Percentiles rank a stretch among this genome's conserved stretches.
Evolutionary conservation across 2,329 filamentous ascomycete genomes (phyloP).

Genomic region (Hortaea werneckii): DNA sequence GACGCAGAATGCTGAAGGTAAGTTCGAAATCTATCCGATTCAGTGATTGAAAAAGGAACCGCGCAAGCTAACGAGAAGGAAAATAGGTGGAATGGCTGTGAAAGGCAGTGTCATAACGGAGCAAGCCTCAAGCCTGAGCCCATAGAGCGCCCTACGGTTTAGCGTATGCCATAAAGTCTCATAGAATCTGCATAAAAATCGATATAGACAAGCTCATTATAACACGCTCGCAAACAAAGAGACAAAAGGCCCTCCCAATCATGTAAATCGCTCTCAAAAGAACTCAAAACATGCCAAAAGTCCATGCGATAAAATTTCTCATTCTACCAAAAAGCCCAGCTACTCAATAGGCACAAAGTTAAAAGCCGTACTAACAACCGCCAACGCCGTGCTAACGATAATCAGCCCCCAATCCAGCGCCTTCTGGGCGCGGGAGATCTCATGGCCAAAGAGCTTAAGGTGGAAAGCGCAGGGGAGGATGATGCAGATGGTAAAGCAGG

Average conservation of each 20-base stretch:
- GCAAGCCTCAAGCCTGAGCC: background rate
- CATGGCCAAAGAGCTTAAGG: conserved; percentile 72
- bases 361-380: conserved; percentile 70
- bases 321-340: background rate
- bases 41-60: no score
- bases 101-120: conserved; percentile 31
- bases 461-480: conserved; percentile 85
- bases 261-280: no score
- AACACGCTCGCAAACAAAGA: no score
- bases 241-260: no score
- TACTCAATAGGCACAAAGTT: conserved; percentile 58
- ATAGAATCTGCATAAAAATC: background rate
- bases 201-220: no score
- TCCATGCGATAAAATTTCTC: no score
- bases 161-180: no score
- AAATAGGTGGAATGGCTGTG: conserved; percentile 30
- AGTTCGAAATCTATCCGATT: background rate
- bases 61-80: background rate
- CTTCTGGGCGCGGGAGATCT: conserved; percentile 56
- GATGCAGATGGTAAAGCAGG: conserved; percentile 91
- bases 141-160: no score
- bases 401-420: conserved; percentile 60
- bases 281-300: no score
- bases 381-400: conserved; percentile 57
- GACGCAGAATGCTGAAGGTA: conserved; percentile 30